Conservation (phyloP, 73 alveolate genomes). For the Paramecium sonneborni region DNA sequence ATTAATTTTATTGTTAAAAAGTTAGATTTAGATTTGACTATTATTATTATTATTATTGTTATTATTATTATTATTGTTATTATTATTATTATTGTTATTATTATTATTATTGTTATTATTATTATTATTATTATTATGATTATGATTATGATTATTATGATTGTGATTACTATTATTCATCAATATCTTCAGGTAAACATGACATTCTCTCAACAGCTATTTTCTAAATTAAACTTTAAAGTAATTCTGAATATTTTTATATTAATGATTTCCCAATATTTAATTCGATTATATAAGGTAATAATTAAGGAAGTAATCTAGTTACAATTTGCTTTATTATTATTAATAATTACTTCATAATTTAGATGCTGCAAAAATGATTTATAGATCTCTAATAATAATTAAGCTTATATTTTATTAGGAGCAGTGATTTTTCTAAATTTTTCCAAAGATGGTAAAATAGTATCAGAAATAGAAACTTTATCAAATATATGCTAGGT, state of each 20-base stretch:
- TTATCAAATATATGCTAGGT: constrained; percentile 35
- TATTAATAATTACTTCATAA: background rate
- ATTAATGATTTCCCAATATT: constrained; percentile 2
- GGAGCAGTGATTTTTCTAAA: background rate
- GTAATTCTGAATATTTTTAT: constrained; percentile 1
- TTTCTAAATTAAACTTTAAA: background rate
- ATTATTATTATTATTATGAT: background rate
- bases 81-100: background rate
- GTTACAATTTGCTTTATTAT: background rate
- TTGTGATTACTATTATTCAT: background rate
- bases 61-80: background rate
- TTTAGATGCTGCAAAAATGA: background rate
- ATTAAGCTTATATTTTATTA: background rate
- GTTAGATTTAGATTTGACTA: background rate
- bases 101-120: background rate
- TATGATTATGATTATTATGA: background rate
- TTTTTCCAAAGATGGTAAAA: constrained; percentile 16
- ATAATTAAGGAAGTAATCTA: background rate
- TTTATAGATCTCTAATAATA: constrained; percentile 11
- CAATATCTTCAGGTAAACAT: background rate
- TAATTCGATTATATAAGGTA: constrained; percentile 17
- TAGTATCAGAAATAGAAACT: background rate
- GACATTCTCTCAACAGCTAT: constrained; percentile 5
- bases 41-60: background rate
- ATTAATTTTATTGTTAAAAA: background rate